phyloP scores from a whole-genome alignment of 495 filamentous ascomycete species.

The Xylaria intraflava region DNA sequence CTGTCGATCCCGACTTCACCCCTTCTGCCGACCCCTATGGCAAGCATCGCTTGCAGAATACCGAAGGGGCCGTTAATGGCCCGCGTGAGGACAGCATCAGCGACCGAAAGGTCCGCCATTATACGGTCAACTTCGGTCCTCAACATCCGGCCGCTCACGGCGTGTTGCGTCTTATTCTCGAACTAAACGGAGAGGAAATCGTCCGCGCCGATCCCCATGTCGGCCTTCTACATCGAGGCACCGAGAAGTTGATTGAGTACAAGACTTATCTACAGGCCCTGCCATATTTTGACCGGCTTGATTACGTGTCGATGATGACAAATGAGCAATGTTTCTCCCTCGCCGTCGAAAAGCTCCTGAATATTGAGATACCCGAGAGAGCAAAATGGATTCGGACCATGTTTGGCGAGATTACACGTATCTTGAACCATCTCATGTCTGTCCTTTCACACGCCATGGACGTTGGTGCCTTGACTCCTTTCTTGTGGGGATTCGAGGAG shows the following conservation, averaged over 20 bases:
- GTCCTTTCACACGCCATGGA: conserved; percentile 99
- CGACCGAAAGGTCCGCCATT: conserved; percentile 89
- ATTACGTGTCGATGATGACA: conserved; percentile 99
- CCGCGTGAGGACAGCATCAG: conserved; percentile 43
- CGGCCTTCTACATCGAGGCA: conserved; percentile 90
- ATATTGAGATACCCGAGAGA: conserved; percentile 90
- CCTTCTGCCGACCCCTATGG: conserved; percentile 37
- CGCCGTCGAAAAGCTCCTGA: conserved; percentile 95
- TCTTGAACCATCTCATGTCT: conserved; percentile 98
- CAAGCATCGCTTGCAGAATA: conserved; percentile 43
- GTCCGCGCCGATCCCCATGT: conserved; percentile 95
- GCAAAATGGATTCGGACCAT: conserved; percentile 96
- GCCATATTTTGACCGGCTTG: conserved; percentile 97
- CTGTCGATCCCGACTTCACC: conserved; percentile 59
- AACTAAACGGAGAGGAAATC: conserved; percentile 97
- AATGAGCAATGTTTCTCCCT: conserved; percentile 97
- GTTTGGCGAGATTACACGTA: conserved; percentile 92
- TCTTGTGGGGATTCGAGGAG: conserved; percentile 99
- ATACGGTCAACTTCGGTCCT: conserved; percentile 99
- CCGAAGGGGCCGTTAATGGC: conserved; percentile 39
- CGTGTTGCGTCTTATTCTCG: conserved; percentile 94
- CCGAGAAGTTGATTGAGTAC: conserved; percentile 99
- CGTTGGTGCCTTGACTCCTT: conserved; percentile 95
- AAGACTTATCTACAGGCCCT: conserved; percentile 97
- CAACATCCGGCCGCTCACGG: conserved; percentile 99